Conservation (phyloP, 176 grass and related monocot genomes). For the Triticum urartu region DNA sequence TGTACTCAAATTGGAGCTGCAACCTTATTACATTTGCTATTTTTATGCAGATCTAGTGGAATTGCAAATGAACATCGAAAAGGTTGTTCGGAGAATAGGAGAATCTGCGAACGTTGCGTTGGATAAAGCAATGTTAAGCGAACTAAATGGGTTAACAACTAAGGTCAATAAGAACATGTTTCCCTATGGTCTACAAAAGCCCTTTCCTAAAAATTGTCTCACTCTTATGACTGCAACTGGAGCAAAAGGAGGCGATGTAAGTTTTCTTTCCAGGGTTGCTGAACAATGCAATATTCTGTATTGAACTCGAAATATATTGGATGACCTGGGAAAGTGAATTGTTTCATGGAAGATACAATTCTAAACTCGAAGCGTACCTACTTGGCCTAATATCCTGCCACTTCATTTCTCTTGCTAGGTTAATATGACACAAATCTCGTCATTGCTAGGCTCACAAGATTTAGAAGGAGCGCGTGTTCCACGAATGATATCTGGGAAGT, state of each 20-base stretch:
- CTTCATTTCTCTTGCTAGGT: slow-evolving; percentile 53
- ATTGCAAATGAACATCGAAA: slow-evolving; percentile 77
- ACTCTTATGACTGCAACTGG: slow-evolving; percentile 95
- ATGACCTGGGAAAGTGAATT: no score
- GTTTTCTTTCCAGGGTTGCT: slow-evolving; percentile 12
- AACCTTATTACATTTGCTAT: slow-evolving; percentile 12
- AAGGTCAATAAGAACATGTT: slow-evolving; percentile 56
- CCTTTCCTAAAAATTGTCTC: slow-evolving; percentile 79
- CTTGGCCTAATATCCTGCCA: background rate
- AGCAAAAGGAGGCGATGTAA: slow-evolving; percentile 81
- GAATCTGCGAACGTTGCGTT: slow-evolving; percentile 55
- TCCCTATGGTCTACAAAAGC: slow-evolving; percentile 71
- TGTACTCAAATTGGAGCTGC: background rate
- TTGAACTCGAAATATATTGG: slow-evolving; percentile 16
- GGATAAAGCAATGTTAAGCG: slow-evolving; percentile 67
- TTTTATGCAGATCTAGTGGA: slow-evolving; percentile 43
- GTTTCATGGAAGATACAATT: background rate
- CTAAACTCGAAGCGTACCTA: background rate
- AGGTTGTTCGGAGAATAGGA: slow-evolving; percentile 59
- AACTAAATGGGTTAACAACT: slow-evolving; percentile 49
- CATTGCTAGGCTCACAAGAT: slow-evolving; percentile 87
- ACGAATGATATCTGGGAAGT: slow-evolving; percentile 90
- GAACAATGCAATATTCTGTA: background rate
- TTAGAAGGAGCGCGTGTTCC: slow-evolving; percentile 94
- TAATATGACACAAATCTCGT: slow-evolving; percentile 97